Evolutionary conservation across 2,329 filamentous ascomycete genomes (phyloP).

Genomic region (Aspergillus sp.): DNA sequence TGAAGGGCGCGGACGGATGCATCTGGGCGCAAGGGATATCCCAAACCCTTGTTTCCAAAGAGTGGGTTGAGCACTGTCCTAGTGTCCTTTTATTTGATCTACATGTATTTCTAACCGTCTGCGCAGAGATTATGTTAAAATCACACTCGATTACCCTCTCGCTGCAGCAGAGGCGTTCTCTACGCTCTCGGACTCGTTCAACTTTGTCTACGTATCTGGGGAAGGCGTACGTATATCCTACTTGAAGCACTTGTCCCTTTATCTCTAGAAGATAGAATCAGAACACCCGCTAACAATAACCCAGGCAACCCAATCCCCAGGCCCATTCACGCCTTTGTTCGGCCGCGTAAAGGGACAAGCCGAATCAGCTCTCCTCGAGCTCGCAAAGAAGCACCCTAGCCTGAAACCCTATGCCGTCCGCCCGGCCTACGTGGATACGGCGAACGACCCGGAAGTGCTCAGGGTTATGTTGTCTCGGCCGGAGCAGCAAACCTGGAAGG

Average conservation of each 20-base stretch:
- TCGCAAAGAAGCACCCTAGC: constrained; percentile 43
- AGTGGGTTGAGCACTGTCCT: constrained; percentile 44
- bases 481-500: constrained; percentile 21
- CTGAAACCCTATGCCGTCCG: constrained; percentile 60
- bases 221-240: constrained; percentile 19
- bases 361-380: constrained; percentile 58
- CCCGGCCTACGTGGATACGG: constrained; percentile 59
- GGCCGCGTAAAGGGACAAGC: constrained; percentile 67
- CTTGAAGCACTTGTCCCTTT: too few relatives aligned
- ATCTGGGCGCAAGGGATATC: constrained; percentile 74
- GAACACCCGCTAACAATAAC: background rate
- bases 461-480: constrained; percentile 21
- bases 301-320: constrained; percentile 45
- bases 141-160: constrained; percentile 67
- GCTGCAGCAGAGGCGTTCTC: constrained; percentile 63
- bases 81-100: too few relatives aligned
- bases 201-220: constrained; percentile 71
- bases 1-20: constrained; percentile 65
- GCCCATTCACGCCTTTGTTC: constrained; percentile 57
- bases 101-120: background rate
- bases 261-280: background rate
- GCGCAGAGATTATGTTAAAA: constrained; percentile 60
- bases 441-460: constrained; percentile 42
- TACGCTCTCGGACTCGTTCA: constrained; percentile 56
- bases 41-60: constrained; percentile 58